Evolutionary conservation across 2,329 filamentous ascomycete genomes (phyloP), one percentile per base, ranked within the genome.

Genomic region (Epicoccum sorghinum): DNA sequence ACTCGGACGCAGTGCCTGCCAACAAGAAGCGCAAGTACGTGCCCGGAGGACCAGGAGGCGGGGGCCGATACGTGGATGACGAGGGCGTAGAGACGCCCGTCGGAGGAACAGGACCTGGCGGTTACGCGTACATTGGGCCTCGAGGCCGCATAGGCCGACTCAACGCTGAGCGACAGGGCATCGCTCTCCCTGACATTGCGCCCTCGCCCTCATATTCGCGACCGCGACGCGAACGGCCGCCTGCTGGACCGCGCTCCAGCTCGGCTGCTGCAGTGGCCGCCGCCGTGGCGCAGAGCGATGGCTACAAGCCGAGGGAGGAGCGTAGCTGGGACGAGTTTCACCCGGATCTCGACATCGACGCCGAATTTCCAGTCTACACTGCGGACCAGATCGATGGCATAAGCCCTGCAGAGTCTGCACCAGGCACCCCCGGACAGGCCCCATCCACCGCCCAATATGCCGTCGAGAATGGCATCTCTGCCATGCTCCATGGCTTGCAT

Each of bases 241-340:
- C 76, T 47, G 75, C 77, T 67, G 80, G 82, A 65, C 89, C 90
- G 72, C 85, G 90, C 61, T 96, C 90, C 75, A 91, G 89, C 66
- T 93, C 90, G 40, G 91, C 85, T n/a, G 91, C 93, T 10, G 92
- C 92, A 25, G 90, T 93, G 23, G 91, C 93, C 45, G 92, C 91
- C 5, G 89, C 90, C 4, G 89, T 95, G 55, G 90, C 91, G 64
- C 92, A 96, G 71, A 93, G 87, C 67, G 95, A 98, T 79, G 93
- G 93, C 45, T 98, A 98, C 77, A 99, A 99, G 74, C 95, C 95
- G 29, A 85, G 95, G 69, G 95, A 99, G 77, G 95, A 99, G 78
- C 87, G 93, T 59, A 91, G 91, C 47, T 99, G 93, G 92, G 93
- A 97, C 69, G 95, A 99, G 73, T 98, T 98, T 61, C 95, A 99